phyloP scores from a whole-genome alignment of 202 grass and related monocot genomes.

The Zizania palustris region DNA sequence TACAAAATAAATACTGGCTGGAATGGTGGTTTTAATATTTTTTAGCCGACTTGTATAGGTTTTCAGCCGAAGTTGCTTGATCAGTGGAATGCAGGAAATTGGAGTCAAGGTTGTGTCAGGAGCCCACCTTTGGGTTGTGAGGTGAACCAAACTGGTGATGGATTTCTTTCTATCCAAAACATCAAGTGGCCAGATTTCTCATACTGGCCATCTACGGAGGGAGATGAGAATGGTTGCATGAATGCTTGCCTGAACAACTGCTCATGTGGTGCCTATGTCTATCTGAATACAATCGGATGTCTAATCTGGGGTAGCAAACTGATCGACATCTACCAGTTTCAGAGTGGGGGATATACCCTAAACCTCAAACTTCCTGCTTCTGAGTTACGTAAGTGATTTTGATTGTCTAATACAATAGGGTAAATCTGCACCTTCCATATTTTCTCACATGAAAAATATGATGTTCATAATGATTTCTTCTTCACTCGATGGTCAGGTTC shows the following conservation, averaged over 20 bases:
- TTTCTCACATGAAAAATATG: constrained; percentile 22
- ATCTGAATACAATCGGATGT: constrained; percentile 45
- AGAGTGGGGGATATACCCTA: constrained; percentile 48
- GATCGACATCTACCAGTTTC: constrained; percentile 65
- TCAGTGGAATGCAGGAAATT: constrained; percentile 66
- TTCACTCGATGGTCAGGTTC: constrained; percentile 37
- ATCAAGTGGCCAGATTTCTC: constrained; percentile 81
- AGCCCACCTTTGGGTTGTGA: constrained; percentile 56
- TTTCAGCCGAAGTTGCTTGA: constrained; percentile 51
- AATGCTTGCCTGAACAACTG: constrained; percentile 66
- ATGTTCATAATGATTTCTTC: constrained; percentile 28
- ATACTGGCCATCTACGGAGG: constrained; percentile 40
- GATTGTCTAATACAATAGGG: constrained; percentile 6
- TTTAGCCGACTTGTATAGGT: constrained; percentile 42
- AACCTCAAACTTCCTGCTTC: constrained; percentile 79
- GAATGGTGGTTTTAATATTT: neutral
- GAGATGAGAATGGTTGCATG: constrained; percentile 42
- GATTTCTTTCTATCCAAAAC: constrained; percentile 53
- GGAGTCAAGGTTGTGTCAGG: constrained; percentile 75
- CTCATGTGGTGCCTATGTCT: constrained; percentile 79
- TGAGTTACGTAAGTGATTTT: constrained; percentile 64
- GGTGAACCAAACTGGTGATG: constrained; percentile 54
- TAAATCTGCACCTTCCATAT: constrained; percentile 35
- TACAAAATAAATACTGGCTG: constrained; percentile 2
- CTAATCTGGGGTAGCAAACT: constrained; percentile 68